A percentile compares a stretch with the other conserved stretches of the same genome.
Evolutionary conservation across 371 early-diverging fungal genomes (phyloP).

Genomic region (Mortierella sp.): DNA sequence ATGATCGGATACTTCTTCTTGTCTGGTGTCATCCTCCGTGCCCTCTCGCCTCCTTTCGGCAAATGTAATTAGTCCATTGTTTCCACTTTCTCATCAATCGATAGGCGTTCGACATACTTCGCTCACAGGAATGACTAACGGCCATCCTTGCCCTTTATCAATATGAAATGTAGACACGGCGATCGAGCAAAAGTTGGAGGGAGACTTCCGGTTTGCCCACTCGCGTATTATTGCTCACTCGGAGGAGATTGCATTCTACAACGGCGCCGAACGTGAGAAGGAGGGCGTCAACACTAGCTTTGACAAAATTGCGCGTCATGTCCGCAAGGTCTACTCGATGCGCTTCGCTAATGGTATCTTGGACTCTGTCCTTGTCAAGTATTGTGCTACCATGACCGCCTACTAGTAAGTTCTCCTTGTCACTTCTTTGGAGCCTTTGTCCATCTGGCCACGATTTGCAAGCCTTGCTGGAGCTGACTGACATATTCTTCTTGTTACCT

Average conservation of each 20-base stretch:
- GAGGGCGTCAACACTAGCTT: constrained; percentile 80
- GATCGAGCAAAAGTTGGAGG: constrained; percentile 83
- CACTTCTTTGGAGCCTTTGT: background rate
- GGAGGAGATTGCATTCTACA: constrained; percentile 92
- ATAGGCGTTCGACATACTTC: background rate
- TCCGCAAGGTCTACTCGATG: constrained; percentile 81
- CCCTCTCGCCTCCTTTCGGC: constrained; percentile 90
- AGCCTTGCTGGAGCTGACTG: background rate
- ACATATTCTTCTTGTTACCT: background rate
- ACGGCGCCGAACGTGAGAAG: constrained; percentile 82
- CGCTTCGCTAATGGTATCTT: constrained; percentile 86
- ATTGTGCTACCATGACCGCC: constrained; percentile 90
- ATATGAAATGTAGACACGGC: constrained; percentile 72
- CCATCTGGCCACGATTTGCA: too few species aligned
- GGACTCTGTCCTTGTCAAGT: constrained; percentile 90
- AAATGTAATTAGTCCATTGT: constrained; percentile 62
- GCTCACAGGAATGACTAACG: background rate
- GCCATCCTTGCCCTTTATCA: background rate
- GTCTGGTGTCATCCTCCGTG: constrained; percentile 81
- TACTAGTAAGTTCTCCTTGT: constrained; percentile 71
- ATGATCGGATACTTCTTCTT: constrained; percentile 87
- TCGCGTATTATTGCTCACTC: constrained; percentile 87
- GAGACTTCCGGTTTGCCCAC: constrained; percentile 89
- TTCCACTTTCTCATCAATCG: too few species aligned
- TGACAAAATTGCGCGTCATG: constrained; percentile 81